Evolutionary conservation across 1,284 basidiomycete species (phyloP).

Genomic region (Pseudozyma tsukubaensis): DNA sequence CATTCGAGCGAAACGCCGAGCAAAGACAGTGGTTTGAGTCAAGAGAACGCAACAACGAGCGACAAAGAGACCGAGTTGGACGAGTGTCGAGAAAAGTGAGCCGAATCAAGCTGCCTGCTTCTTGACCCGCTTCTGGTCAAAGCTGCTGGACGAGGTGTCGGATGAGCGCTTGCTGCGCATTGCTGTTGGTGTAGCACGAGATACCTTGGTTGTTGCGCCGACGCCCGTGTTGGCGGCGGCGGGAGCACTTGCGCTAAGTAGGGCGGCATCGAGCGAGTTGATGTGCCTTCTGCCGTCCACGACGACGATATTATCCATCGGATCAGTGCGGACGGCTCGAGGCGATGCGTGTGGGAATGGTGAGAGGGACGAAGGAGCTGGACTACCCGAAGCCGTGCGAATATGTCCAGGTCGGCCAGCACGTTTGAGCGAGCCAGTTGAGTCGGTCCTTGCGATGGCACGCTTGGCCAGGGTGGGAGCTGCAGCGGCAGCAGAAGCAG

Average conservation of each 20-base stretch:
- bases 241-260: constrained; percentile 59
- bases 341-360: constrained; percentile 65
- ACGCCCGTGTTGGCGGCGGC: constrained; percentile 16
- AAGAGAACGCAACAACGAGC: neutral
- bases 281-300: constrained; percentile 36
- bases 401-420: constrained; percentile 31
- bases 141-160: constrained; percentile 18
- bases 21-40: neutral
- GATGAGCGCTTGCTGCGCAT: constrained; percentile 41
- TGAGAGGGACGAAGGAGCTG: constrained; percentile 63
- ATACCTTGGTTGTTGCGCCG: constrained; percentile 2
- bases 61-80: too few species aligned
- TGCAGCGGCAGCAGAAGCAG: constrained; percentile 21
- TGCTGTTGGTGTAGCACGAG: constrained; percentile 8
- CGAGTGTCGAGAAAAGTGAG: neutral
- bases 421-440: constrained; percentile 43
- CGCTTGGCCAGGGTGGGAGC: constrained; percentile 55
- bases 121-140: constrained; percentile 49
- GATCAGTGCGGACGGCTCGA: constrained; percentile 27
- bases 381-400: constrained; percentile 53
- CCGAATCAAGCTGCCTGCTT: constrained; percentile 37
- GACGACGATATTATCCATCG: constrained; percentile 40
- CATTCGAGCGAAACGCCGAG: neutral
- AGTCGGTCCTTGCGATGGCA: constrained; percentile 50
- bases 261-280: constrained; percentile 55